Conservation (phyloP, 192 early-diverging fungal species). For the Phycomyces blakesleeanus region DNA sequence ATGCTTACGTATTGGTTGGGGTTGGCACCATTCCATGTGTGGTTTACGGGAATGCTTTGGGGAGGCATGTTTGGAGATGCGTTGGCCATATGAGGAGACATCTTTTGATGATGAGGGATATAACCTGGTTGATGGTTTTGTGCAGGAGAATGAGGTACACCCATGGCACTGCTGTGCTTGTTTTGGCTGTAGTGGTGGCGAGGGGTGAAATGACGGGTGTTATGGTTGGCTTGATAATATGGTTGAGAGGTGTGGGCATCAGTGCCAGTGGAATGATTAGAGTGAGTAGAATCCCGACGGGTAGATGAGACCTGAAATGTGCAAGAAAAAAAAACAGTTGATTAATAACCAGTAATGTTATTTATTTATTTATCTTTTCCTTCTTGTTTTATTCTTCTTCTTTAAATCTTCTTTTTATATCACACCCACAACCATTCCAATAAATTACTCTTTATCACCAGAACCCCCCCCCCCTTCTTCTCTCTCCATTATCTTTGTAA, state of each 20-base stretch:
- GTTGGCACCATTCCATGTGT: conserved; percentile 2
- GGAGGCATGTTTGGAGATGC: conserved; percentile 30
- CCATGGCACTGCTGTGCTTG: conserved; percentile 23
- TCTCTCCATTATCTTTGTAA: too few species aligned
- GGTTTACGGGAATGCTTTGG: conserved; percentile 28
- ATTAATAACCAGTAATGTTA: too few species aligned
- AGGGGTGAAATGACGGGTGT: conserved; percentile 18
- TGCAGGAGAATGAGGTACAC: conserved; percentile 34
- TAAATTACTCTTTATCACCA: too few species aligned
- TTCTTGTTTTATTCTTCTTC: too few species aligned
- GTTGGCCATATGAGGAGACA: conserved; percentile 25
- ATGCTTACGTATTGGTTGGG: conserved; percentile 28
- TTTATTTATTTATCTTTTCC: too few species aligned
- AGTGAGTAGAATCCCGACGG: conserved; percentile 26
- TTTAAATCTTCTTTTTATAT: too few species aligned
- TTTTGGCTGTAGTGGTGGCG: conserved; percentile 32
- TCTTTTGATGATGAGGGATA: conserved; percentile 30
- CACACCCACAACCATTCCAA: neutral
- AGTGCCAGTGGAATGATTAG: conserved; percentile 26
- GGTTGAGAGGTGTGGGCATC: conserved; percentile 35
- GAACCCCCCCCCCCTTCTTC: too few species aligned
- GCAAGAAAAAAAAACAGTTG: too few species aligned
- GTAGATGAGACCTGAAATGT: neutral
- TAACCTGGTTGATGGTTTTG: conserved; percentile 32
- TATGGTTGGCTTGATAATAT: conserved; percentile 38